phyloP scores from a whole-genome alignment of 148 eudicot species.

The Nyssa sinensis region DNA sequence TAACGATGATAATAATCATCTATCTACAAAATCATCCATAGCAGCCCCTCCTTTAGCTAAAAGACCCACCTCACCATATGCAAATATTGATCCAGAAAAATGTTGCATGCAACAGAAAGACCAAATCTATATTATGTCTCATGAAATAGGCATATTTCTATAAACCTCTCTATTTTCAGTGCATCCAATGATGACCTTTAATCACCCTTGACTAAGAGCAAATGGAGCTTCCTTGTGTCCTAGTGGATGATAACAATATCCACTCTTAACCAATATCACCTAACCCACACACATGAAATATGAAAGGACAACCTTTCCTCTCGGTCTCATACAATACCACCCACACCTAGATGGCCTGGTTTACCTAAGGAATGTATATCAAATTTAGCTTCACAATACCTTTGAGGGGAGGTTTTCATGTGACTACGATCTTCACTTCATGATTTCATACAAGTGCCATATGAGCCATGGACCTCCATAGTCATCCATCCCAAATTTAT shows the following conservation, averaged over 20 bases:
- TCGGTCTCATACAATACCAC: neutral
- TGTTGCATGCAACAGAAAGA: neutral
- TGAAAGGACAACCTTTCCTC: neutral
- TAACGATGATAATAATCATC: no score
- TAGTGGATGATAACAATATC: neutral
- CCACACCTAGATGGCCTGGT: neutral
- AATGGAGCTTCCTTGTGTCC: neutral
- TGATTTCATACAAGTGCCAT: no score
- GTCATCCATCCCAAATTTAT: no score
- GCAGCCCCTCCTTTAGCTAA: no score
- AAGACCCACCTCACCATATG: no score
- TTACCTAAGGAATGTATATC: neutral
- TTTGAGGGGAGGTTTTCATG: neutral
- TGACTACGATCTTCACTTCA: neutral
- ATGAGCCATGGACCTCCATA: no score
- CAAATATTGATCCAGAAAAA: no score
- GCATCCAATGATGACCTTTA: neutral
- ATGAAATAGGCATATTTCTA: neutral
- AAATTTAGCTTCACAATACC: no score
- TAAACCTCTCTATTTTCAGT: neutral
- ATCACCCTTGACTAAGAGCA: neutral
- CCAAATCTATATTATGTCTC: neutral
- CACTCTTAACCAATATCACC: neutral
- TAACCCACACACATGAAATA: neutral
- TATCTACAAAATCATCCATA: no score